phyloP scores from a whole-genome alignment of 2,329 filamentous ascomycete genomes.

The Beauveria caledonica region DNA sequence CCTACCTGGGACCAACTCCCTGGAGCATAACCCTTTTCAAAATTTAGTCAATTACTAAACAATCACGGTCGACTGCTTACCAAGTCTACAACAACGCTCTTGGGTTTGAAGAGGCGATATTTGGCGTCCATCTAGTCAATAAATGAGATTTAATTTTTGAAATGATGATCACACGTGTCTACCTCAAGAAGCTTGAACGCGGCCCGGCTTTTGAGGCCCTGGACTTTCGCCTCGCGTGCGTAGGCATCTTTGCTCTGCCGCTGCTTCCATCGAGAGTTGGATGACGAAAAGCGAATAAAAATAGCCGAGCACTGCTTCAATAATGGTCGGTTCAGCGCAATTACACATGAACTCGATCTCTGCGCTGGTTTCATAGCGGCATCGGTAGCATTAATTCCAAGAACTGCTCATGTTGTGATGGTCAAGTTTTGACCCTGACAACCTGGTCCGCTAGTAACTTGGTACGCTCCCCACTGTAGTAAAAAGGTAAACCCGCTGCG shows the following conservation, averaged over 20 bases:
- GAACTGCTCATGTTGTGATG: background rate
- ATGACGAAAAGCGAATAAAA: conserved; percentile 6
- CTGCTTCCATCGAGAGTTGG: conserved; percentile 60
- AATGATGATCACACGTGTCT: conserved; percentile 8
- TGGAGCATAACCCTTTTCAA: conserved; percentile 61
- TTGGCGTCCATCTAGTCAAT: conserved; percentile 64
- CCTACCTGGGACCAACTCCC: conserved; percentile 62
- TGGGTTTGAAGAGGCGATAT: conserved; percentile 67
- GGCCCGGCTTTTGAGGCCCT: conserved; percentile 78
- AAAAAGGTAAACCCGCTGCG: too few relatives aligned
- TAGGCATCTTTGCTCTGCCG: conserved; percentile 69
- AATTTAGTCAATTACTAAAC: background rate
- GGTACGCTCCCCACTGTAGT: too few relatives aligned
- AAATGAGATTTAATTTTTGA: background rate
- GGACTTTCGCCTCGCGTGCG: conserved; percentile 65
- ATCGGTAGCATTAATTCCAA: background rate
- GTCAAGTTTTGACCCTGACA: background rate
- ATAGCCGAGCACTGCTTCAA: background rate
- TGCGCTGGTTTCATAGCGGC: background rate
- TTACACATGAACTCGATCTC: too few relatives aligned
- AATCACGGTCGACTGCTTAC: conserved; percentile 37
- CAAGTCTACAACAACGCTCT: conserved; percentile 84
- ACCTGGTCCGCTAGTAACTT: too few relatives aligned
- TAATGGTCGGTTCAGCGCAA: background rate
- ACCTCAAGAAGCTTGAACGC: conserved; percentile 91